A percentile compares a stretch with the other conserved stretches of the same genome.
Conservation (phyloP, 306 rosid genomes). For the Trifolium dubium region DNA sequence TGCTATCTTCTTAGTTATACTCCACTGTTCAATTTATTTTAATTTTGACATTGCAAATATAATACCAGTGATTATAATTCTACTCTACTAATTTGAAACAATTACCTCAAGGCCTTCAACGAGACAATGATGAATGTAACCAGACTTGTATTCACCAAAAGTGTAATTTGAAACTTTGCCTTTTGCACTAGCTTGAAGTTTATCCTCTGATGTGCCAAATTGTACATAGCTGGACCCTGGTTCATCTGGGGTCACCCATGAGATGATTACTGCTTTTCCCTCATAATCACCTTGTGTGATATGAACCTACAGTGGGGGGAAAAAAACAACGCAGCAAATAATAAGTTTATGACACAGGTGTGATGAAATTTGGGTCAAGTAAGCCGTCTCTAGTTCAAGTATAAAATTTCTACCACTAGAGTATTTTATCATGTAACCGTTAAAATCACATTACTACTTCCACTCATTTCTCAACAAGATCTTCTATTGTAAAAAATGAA, state of each 20-base stretch:
- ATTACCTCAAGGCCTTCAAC: conserved; percentile 79
- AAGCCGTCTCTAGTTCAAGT: conserved; percentile 25
- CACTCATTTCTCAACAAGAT: conserved; percentile 4
- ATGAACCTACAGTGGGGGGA: conserved; percentile 68
- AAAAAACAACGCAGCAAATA: conserved; percentile 30
- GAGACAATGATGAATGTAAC: conserved; percentile 88
- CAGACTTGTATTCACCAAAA: conserved; percentile 80
- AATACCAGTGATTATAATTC: conserved; percentile 20
- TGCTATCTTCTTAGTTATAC: not conserved
- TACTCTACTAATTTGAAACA: conserved; percentile 16
- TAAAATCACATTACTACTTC: conserved; percentile 5
- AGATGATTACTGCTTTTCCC: conserved; percentile 85
- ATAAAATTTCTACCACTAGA: conserved; percentile 11
- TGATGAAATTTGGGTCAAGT: conserved; percentile 19
- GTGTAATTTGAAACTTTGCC: conserved; percentile 70
- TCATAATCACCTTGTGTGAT: conserved; percentile 97
- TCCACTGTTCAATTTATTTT: conserved; percentile 17
- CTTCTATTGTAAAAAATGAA: conserved; percentile 8
- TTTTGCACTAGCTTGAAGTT: conserved; percentile 55
- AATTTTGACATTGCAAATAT: conserved; percentile 33
- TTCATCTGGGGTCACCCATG: conserved; percentile 84
- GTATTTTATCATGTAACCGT: not conserved
- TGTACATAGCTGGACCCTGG: conserved; percentile 69
- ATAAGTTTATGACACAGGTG: conserved; percentile 20
- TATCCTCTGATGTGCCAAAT: conserved; percentile 61